phyloP scores from a whole-genome alignment of 2,329 filamentous ascomycete species.

The Penicillium sp. region DNA sequence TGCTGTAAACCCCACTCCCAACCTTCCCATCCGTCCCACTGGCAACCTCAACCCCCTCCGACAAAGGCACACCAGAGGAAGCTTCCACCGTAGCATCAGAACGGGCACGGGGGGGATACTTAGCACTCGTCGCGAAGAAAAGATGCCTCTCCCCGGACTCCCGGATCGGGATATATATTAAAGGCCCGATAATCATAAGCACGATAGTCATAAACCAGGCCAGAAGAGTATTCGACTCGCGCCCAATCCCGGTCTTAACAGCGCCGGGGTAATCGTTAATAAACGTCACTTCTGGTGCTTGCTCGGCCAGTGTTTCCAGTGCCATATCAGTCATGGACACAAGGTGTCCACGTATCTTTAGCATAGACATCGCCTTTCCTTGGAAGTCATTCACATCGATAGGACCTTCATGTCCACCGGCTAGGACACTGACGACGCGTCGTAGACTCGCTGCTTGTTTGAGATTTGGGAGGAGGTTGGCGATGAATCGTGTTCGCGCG shows the following conservation, averaged over 20 bases:
- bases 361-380: slow-evolving; percentile 40
- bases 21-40: slow-evolving; percentile 29
- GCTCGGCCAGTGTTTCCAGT: slow-evolving; percentile 49
- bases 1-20: slow-evolving; percentile 32
- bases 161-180: slow-evolving; percentile 22
- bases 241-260: slow-evolving; percentile 48
- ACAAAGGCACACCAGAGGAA: slow-evolving; percentile 16
- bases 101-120: slow-evolving; percentile 26
- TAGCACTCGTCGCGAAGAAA: slow-evolving; percentile 42
- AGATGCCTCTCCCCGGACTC: slow-evolving; percentile 51
- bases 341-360: slow-evolving; percentile 46
- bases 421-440: slow-evolving; percentile 58
- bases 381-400: slow-evolving; percentile 52
- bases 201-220: slow-evolving; percentile 12
- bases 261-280: slow-evolving; percentile 50
- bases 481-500: slow-evolving; percentile 57
- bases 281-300: slow-evolving; percentile 51
- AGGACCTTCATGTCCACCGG: slow-evolving; percentile 53
- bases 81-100: neutral
- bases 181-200: slow-evolving; percentile 32
- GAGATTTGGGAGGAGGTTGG: slow-evolving; percentile 59
- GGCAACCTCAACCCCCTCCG: slow-evolving; percentile 17
- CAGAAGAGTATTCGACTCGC: slow-evolving; percentile 4
- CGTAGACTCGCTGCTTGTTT: slow-evolving; percentile 48
- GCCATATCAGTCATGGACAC: slow-evolving; percentile 52